Base-by-base conservation (phyloP, 805 yeast genomes). In the Schwanniomyces sp. region DNA sequence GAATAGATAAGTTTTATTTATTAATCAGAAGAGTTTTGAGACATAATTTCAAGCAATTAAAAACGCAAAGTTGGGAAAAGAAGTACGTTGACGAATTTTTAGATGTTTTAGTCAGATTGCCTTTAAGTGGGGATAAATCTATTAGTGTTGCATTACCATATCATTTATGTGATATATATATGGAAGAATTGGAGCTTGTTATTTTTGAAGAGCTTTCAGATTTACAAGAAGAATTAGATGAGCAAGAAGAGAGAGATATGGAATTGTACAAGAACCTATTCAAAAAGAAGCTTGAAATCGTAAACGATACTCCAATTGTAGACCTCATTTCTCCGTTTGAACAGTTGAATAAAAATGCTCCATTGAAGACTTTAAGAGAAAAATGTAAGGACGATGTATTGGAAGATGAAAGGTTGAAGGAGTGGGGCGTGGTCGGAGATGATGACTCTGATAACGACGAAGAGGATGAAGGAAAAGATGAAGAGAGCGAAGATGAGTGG, bases 1-100 rank as follows among this genome's bases (percentile, higher is more conserved):
- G 99, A 70, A 63, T 91, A 46, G 97, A 94, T 68, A 94, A 94
- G 69, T 94, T 78, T 67, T 81, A 88, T 56, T 68, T 91, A 68
- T 72, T 94, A 55, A 78, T 91, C 52, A 84, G 99, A 75, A 78
- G 91, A 59, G 86, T 84, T 7, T 66, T 89, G 24, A 80, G 82
- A 52, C 85, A 82, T 57, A 82, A 80, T 55, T 73, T 94, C 55
- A 75, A 72, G 54, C 78, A 83, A 54, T 69, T 91, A 32, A 63
- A 72, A 43, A 50, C 57, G 2, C 74, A 79, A 47, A 62, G 76
- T 2, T 91, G 92, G 90, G 74, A 79, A 47, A 65, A 57, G 7
- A 58, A 66, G 3, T 56, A 79, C 40, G 72, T 88, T 1, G 68
- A 63, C 0, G 56, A 57, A 12, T 88, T 77, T 59, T 56, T 80